These are phyloP conservation scores for Colletotrichum gloeosporioides DNA, from an alignment of 2,329 filamentous ascomycete genomes.

Conservation along the genomic window DNA sequence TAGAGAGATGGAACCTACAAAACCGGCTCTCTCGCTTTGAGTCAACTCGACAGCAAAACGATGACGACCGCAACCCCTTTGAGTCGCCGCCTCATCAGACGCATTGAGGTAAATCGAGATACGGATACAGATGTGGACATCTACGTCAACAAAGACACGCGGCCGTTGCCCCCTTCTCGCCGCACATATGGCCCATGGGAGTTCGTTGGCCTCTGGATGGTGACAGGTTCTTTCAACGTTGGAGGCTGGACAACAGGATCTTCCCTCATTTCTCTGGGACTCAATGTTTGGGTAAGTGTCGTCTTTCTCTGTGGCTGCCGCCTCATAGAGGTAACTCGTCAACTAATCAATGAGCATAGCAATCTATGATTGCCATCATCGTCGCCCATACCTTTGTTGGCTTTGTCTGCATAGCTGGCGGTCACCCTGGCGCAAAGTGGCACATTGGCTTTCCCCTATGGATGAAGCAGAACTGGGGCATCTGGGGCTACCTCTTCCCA, in stretches of 20 bases:
- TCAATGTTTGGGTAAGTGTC: conserved; percentile 23
- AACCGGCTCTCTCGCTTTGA: background rate
- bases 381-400: conserved; percentile 23
- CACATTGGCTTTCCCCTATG: conserved; percentile 28
- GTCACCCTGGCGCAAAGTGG: conserved; percentile 27
- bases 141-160: conserved; percentile 30
- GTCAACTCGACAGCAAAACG: background rate
- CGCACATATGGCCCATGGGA: conserved; percentile 32
- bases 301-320: background rate
- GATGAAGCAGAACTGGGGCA: conserved; percentile 27
- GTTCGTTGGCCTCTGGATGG: conserved; percentile 33
- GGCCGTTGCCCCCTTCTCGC: conserved; percentile 29
- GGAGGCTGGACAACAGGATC: conserved; percentile 32
- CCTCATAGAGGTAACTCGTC: background rate
- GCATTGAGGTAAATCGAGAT: conserved; percentile 25
- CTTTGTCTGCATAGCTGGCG: conserved; percentile 24
- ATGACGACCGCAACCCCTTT: background rate
- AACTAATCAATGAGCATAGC: background rate
- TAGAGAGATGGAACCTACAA: background rate
- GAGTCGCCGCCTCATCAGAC: conserved; percentile 2
- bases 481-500: conserved; percentile 26
- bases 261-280: conserved; percentile 23
- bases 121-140: conserved; percentile 24
- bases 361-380: conserved; percentile 24
- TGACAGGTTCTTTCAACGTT: conserved; percentile 34